Conservation (phyloP, 2,329 filamentous ascomycete genomes). For the Didymellaceae sp. region DNA sequence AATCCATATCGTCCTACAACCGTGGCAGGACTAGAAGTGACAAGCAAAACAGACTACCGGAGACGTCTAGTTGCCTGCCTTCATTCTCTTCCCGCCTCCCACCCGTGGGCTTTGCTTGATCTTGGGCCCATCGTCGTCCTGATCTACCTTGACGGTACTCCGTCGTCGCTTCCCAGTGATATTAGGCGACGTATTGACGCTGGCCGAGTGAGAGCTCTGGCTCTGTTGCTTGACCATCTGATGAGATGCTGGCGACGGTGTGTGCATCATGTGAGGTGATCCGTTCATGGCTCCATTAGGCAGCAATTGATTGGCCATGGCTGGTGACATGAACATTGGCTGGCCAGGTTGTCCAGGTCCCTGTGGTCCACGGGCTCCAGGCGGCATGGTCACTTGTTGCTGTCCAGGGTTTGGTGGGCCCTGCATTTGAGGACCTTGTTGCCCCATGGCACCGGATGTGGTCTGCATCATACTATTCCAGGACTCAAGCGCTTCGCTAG, state of each 20-base stretch:
- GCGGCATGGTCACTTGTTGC: conserved; percentile 38
- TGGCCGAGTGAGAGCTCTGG: conserved; percentile 61
- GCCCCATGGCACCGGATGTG: conserved; percentile 26
- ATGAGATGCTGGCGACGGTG: conserved; percentile 55
- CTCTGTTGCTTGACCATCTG: conserved; percentile 64
- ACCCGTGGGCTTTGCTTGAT: conserved; percentile 57
- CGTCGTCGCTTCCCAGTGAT: conserved; percentile 65
- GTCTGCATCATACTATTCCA: conserved; percentile 56
- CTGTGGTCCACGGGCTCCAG: conserved; percentile 42
- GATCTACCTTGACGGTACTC: conserved; percentile 66
- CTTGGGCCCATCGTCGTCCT: conserved; percentile 56
- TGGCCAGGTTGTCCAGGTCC: conserved; percentile 41
- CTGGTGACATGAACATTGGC: conserved; percentile 63
- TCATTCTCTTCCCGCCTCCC: conserved; percentile 48
- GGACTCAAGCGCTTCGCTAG: conserved; percentile 61
- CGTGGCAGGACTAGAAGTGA: neutral
- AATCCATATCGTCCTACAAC: neutral
- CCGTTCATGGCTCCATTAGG: conserved; percentile 57
- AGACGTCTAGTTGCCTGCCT: conserved; percentile 31
- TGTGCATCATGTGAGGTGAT: conserved; percentile 56
- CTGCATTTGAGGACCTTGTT: conserved; percentile 33
- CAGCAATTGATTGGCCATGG: conserved; percentile 61
- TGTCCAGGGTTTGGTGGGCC: conserved; percentile 36
- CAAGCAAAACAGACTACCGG: neutral
- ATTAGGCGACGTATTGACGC: conserved; percentile 69